phyloP scores from a whole-genome alignment of 2,329 filamentous ascomycete species.

The Ceratocystis albifundus region DNA sequence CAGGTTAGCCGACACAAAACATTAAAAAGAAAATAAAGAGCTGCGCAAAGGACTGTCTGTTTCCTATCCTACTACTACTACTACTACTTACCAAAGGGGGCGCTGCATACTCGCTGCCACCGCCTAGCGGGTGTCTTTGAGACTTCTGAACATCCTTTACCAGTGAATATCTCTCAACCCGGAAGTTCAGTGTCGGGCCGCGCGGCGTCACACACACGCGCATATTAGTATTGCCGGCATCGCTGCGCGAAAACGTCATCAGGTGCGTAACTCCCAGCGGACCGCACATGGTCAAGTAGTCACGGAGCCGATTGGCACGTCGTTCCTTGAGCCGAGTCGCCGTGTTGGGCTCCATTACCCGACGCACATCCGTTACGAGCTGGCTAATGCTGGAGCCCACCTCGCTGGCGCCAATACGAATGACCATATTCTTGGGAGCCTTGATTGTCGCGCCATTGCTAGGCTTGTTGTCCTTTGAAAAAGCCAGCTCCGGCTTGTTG shows the following conservation, averaged over 20 bases:
- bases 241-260: constrained; percentile 81
- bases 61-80: constrained; percentile 22
- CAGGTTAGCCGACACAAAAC: not conserved
- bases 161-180: constrained; percentile 87
- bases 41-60: not conserved
- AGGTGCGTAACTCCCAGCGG: constrained; percentile 88
- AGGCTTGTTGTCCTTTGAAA: constrained; percentile 40
- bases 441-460: constrained; percentile 52
- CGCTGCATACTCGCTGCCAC: constrained; percentile 73
- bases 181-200: constrained; percentile 86
- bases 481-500: constrained; percentile 51
- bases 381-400: constrained; percentile 86
- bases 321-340: constrained; percentile 82
- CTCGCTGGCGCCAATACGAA: constrained; percentile 87
- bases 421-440: constrained; percentile 93
- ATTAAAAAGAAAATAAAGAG: not conserved
- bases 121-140: constrained; percentile 69
- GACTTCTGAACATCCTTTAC: constrained; percentile 80
- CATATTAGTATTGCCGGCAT: constrained; percentile 83
- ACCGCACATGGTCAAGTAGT: constrained; percentile 92
- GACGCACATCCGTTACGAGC: constrained; percentile 78
- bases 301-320: constrained; percentile 72
- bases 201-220: constrained; percentile 76
- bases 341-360: constrained; percentile 92
- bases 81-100: constrained; percentile 56